These are phyloP conservation scores for Aquilaria sinensis DNA, from an alignment of 345 rosid genomes.

Conservation along the genomic window DNA sequence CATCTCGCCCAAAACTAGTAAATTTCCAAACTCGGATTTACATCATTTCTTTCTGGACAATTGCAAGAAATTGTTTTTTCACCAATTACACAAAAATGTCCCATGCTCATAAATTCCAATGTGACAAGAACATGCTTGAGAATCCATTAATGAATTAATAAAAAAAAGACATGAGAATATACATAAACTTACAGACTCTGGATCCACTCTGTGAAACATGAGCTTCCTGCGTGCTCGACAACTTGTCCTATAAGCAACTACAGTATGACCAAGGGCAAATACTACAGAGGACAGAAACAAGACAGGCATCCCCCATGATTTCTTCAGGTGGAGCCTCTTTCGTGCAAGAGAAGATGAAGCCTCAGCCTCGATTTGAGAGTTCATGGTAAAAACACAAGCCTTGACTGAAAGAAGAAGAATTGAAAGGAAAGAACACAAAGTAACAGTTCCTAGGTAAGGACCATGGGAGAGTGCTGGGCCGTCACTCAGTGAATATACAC, in stretches of 20 bases:
- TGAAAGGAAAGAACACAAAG: conserved; percentile 62
- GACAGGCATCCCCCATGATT: conserved; percentile 99
- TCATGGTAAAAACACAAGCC: conserved; percentile 74
- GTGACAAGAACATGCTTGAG: background rate
- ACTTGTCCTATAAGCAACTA: conserved; percentile 90
- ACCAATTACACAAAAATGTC: too few species aligned
- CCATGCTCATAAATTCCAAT: too few species aligned
- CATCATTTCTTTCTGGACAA: too few species aligned
- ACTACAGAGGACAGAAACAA: conserved; percentile 85
- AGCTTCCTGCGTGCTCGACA: conserved; percentile 88
- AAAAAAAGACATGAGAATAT: background rate
- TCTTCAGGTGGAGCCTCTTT: conserved; percentile 73
- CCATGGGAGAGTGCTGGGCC: conserved; percentile 81
- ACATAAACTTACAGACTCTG: conserved; percentile 68
- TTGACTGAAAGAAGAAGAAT: conserved; percentile 69
- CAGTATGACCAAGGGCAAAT: conserved; percentile 90
- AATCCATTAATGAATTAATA: background rate
- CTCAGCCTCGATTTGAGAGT: conserved; percentile 66
- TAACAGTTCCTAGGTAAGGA: conserved; percentile 83
- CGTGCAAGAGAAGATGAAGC: conserved; percentile 58
- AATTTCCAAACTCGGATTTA: too few species aligned
- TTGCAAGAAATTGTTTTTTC: too few species aligned
- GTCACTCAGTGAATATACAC: conserved; percentile 77
- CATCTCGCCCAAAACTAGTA: too few species aligned
- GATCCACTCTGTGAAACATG: conserved; percentile 76